Conservation (phyloP, 2,329 filamentous ascomycete genomes). For the Sporothrix mexicana region DNA sequence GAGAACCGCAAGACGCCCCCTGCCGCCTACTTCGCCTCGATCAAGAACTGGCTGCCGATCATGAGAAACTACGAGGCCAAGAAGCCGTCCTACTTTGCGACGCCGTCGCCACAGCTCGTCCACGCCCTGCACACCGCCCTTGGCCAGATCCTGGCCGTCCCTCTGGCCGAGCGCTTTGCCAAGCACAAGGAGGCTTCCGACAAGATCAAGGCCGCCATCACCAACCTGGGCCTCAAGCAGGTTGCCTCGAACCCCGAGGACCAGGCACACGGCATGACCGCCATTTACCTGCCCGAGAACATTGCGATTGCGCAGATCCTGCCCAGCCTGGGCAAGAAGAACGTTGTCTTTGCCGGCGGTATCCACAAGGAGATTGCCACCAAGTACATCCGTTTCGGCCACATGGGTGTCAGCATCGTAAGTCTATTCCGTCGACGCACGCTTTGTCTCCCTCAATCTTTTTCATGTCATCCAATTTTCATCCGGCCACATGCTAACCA, state of each 20-base stretch:
- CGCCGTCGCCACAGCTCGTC: constrained; percentile 90
- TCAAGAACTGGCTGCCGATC: constrained; percentile 97
- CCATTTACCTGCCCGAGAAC: constrained; percentile 89
- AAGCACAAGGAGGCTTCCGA: constrained; percentile 79
- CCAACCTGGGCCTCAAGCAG: constrained; percentile 83
- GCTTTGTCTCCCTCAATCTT: too few relatives aligned
- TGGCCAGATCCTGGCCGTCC: constrained; percentile 80
- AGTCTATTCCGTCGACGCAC: constrained; percentile 44
- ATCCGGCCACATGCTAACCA: constrained; percentile 27
- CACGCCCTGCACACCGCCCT: constrained; percentile 91
- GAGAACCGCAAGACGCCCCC: constrained; percentile 81
- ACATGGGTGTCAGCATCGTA: constrained; percentile 94
- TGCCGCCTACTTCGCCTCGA: constrained; percentile 89
- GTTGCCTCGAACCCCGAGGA: constrained; percentile 84
- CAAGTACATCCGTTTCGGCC: constrained; percentile 94
- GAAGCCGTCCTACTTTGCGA: constrained; percentile 98
- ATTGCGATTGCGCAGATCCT: constrained; percentile 82
- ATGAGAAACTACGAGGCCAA: constrained; percentile 99
- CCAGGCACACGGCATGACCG: constrained; percentile 97
- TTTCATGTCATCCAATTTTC: too few relatives aligned
- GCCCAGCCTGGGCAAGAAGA: constrained; percentile 82
- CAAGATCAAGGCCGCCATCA: constrained; percentile 82
- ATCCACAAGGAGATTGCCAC: constrained; percentile 94
- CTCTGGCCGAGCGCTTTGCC: constrained; percentile 82
- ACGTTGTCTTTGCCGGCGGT: constrained; percentile 92